These are phyloP conservation scores for Porodaedalea pini DNA, from an alignment of 1,284 basidiomycete genomes.

Conservation along the genomic window DNA sequence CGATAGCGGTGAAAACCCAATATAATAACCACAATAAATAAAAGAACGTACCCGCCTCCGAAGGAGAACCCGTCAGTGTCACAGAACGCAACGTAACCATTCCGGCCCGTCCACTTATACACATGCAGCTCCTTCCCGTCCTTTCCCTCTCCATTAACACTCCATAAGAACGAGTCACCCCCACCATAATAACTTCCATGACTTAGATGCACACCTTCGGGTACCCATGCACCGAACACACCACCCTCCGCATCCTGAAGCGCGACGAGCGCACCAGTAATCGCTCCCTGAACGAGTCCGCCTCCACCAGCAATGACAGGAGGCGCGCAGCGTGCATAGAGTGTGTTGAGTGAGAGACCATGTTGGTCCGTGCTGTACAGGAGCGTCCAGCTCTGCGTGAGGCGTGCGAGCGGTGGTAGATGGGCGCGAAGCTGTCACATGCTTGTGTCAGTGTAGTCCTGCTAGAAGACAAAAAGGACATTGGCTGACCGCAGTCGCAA, in stretches of 20 bases:
- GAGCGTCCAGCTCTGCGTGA: conserved; percentile 80
- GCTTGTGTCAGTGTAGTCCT: conserved; percentile 2
- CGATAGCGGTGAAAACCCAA: not conserved
- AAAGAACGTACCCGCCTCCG: conserved; percentile 76
- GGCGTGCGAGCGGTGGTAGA: conserved; percentile 77
- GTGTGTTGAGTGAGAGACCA: conserved; percentile 87
- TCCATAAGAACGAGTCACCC: conserved; percentile 72
- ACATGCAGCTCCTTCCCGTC: conserved; percentile 48
- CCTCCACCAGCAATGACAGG: conserved; percentile 25
- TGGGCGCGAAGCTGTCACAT: conserved; percentile 58
- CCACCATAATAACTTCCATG: conserved; percentile 76
- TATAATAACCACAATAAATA: not conserved
- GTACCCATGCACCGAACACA: conserved; percentile 80
- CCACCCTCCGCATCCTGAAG: conserved; percentile 59
- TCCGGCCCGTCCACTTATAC: conserved; percentile 87
- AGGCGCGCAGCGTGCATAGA: conserved; percentile 67
- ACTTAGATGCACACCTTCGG: conserved; percentile 61
- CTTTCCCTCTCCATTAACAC: conserved; percentile 36
- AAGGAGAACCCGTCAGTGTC: conserved; percentile 80
- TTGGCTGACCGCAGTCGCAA: conserved; percentile 59
- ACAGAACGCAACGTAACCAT: conserved; percentile 88
- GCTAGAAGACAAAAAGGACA: conserved; percentile 2
- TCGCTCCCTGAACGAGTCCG: conserved; percentile 24
- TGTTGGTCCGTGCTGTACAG: conserved; percentile 95
- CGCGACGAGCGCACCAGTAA: conserved; percentile 45